Conservation (phyloP, 352 stramenopile genomes). For the Peronospora belbahrii region DNA sequence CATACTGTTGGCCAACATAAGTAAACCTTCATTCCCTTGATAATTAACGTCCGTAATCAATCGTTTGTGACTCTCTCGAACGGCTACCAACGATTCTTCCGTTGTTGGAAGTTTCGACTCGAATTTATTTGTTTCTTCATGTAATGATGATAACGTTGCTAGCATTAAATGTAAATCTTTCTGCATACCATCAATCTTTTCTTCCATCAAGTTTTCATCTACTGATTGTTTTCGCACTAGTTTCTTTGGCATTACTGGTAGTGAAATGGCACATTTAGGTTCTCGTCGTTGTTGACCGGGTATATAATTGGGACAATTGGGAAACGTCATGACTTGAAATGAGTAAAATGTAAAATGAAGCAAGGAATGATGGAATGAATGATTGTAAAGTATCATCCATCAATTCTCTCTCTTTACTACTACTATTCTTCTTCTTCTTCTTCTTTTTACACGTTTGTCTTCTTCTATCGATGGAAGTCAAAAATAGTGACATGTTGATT, state of each 20-base stretch:
- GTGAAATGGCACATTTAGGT: not conserved
- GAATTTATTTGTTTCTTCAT: not conserved
- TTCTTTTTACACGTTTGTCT: no score
- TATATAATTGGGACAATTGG: not conserved
- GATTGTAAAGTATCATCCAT: no score
- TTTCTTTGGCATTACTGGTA: not conserved
- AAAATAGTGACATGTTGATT: no score
- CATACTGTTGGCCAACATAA: constrained; percentile 24
- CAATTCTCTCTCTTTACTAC: no score
- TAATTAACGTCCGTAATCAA: constrained; percentile 31
- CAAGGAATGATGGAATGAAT: no score
- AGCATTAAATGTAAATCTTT: constrained; percentile 25
- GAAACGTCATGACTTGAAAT: not conserved
- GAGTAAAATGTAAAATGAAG: not conserved
- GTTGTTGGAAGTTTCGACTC: constrained; percentile 4
- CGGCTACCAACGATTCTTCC: constrained; percentile 11
- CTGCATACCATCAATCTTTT: constrained; percentile 5
- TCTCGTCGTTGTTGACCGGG: constrained; percentile 25
- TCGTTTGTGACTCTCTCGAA: constrained; percentile 20
- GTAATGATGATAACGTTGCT: constrained; percentile 10
- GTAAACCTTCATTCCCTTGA: constrained; percentile 17
- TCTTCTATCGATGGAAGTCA: no score
- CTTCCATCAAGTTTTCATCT: not conserved
- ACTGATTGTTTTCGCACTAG: not conserved
- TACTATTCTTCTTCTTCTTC: no score